Base-by-base conservation (phyloP, 768 basidiomycete species). In the Collybia mongolica region DNA sequence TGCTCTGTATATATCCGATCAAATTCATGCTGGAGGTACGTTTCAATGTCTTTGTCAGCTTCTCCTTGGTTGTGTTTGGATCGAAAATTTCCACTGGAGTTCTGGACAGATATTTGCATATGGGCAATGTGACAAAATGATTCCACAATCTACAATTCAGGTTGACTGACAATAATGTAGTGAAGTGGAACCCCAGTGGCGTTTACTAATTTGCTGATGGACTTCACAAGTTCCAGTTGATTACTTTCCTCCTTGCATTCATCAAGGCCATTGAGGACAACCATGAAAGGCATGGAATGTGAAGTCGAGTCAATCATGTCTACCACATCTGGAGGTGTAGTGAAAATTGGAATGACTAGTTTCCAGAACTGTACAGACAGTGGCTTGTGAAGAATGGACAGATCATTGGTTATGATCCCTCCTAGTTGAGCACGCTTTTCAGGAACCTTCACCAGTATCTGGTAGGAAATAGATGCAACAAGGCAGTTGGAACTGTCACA, bases 381-480 rank as follows among this genome's bases (percentile, higher is more conserved):
- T 3, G 26, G 19, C 20, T 23, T 46, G 28, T 35, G 22, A 18
- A 46, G 32, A 14, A 42, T 35, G 19, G 17, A n/a, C 2, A 44
- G 45, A 23, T 52, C 39, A 7, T 8, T 12, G 9, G 17, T 8
- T 2, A 47, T 42, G 6, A 37, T 15, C 12, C n/a, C 8, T 14
- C 40, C 39, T 6, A 52, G 22, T 18, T 11, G 8, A 2, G 28
- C 8, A 5, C 51, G 45, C 23, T 23, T 9, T 14, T 8, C 22
- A 1, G 58, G 54, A 18, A 59, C 47, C 11, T 46, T 37, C 2
- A 48, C n/a, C 5, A 48, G 46, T 11, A 72, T 48, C 24, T 69
- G 64, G 7, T 59, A 63, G 1, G 60, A 60, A 17, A 72, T 36
- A 0, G 72, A 69, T 0, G 69, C 48, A 7, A 70, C 45, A 5